Evolutionary conservation across 257 asterid species (phyloP), one percentile per base, ranked within the genome.

Genomic region (Plantago major): DNA sequence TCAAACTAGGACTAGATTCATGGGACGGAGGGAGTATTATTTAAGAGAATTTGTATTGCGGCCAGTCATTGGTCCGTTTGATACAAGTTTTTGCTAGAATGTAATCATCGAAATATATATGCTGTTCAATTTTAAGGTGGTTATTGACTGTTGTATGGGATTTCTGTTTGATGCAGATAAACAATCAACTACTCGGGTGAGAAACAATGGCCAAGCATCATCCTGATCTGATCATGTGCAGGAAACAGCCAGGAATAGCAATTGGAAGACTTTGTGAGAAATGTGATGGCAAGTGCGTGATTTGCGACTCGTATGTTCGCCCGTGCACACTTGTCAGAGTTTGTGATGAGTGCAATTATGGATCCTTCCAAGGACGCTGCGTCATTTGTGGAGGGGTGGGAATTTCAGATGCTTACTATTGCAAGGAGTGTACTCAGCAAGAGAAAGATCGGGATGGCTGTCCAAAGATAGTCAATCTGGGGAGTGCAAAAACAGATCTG

Each of bases 401-500:
- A 9, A 77, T 89, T 49, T 89, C 97, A 2, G 91, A 89, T 67
- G 97, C 97, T 6, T 89, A 84, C 80, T 89, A 89, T 57, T 89
- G 95, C 79, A 89, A 89, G 68, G 95, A 89, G 77, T 89, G 97
- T 71, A 86, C 91, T 0, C 97, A 86, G 73, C 94, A 81, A 74
- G 95, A 86, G 68, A 89, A 82, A 64, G 94, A 89, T 58, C 81
- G 88, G 11, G 96, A 88, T 55, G 97, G 95, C n/a, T 86, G 97
- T 46, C 95, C 95, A 0, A 89, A 89, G 74, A 86, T 89, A 0
- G 97, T 86, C 68, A 89, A 84, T 72, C 74, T 86, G 51, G 97
- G 97, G 2, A 89, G 95, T 58, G 97, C 95, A 0, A 89, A 89
- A 70, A 84, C 97, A 1, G 97, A 89, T 75, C 73, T 89, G 55